These are phyloP conservation scores for Gaillardinia entomophila DNA, from an alignment of 805 yeast species.

Conservation along the genomic window DNA sequence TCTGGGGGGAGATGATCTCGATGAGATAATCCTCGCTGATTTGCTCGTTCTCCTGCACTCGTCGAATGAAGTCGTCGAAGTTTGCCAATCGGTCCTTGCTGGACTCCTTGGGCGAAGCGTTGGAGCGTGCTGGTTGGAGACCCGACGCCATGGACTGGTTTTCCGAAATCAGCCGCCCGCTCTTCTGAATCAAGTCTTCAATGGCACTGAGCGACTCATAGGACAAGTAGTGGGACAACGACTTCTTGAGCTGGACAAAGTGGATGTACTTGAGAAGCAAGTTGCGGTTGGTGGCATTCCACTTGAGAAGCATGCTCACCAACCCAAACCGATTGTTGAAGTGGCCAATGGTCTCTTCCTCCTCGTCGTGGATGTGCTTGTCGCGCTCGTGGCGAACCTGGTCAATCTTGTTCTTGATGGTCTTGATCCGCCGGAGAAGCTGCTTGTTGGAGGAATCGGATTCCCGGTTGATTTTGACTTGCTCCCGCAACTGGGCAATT, in stretches of 20 bases:
- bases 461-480: constrained; percentile 6
- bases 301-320: constrained; percentile 34
- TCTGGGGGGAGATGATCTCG: constrained; percentile 38
- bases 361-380: constrained; percentile 1
- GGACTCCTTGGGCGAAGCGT: not conserved
- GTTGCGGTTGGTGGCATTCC: constrained; percentile 35
- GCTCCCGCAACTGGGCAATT: constrained; percentile 17
- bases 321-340: constrained; percentile 36
- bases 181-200: constrained; percentile 23
- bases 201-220: constrained; percentile 29
- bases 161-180: constrained; percentile 2
- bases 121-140: no score
- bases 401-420: not conserved
- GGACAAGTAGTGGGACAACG: constrained; percentile 24
- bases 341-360: constrained; percentile 1
- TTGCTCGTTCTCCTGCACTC: constrained; percentile 13
- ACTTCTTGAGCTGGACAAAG: constrained; percentile 24
- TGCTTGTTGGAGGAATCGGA: constrained; percentile 4
- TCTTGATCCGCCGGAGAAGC: constrained; percentile 12
- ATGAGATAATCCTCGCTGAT: constrained; percentile 35
- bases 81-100: constrained; percentile 19
- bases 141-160: no score
- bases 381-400: not conserved
- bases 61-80: constrained; percentile 26
- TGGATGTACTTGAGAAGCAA: constrained; percentile 29